Evolutionary conservation across 148 eudicot genomes (phyloP).

Genomic region (Tetragonia tetragonoides): DNA sequence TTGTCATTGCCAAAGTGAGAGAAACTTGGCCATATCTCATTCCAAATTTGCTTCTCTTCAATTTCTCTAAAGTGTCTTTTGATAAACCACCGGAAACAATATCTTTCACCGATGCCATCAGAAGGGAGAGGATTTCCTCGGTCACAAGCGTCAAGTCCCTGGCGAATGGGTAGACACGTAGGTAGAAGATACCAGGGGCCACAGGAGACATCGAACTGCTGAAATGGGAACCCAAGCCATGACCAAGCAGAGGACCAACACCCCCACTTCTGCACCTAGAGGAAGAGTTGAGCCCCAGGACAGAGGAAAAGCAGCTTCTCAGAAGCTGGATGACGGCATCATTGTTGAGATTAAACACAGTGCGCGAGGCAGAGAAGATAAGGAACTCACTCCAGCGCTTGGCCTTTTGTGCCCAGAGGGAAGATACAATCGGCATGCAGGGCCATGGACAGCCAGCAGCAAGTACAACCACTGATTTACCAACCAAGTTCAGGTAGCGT

Average conservation of each 20-base stretch:
- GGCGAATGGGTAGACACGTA: constrained; percentile 66
- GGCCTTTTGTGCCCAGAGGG: constrained; percentile 95
- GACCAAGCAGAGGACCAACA: constrained; percentile 89
- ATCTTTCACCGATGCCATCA: constrained; percentile 69
- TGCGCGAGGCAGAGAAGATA: constrained; percentile 76
- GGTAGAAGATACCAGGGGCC: constrained; percentile 90
- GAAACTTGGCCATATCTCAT: constrained; percentile 73
- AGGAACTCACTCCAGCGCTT: constrained; percentile 96
- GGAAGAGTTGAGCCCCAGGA: constrained; percentile 56
- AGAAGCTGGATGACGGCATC: constrained; percentile 88
- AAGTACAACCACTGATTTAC: constrained; percentile 67
- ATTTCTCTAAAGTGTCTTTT: constrained; percentile 41
- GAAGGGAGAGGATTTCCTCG: constrained; percentile 63
- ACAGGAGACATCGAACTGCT: constrained; percentile 73
- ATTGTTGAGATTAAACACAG: constrained; percentile 81
- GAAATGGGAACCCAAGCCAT: constrained; percentile 70
- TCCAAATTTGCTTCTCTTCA: constrained; percentile 45
- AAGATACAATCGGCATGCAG: constrained; percentile 82
- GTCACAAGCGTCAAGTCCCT: constrained; percentile 57
- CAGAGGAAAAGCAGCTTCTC: constrained; percentile 61
- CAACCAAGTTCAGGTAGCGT: constrained; percentile 70
- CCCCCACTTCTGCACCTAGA: constrained; percentile 53
- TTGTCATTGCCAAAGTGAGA: constrained; percentile 64
- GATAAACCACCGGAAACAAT: constrained; percentile 55
- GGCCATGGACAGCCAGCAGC: constrained; percentile 99